Evolutionary conservation across 2,329 filamentous ascomycete genomes (phyloP).

Genomic region (Aspergillus tamarii): DNA sequence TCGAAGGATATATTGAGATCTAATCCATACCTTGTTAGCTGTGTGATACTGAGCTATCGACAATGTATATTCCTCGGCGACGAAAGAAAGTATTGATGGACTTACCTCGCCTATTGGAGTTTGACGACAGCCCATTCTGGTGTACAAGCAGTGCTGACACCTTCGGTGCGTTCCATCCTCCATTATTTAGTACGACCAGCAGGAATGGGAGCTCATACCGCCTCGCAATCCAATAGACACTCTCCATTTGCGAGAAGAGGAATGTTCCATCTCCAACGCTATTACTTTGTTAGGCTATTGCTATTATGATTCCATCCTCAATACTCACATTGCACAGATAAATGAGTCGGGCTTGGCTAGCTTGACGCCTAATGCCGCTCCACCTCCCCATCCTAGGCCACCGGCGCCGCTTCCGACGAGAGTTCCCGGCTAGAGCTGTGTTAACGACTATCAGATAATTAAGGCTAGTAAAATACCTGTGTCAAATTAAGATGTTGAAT

Average conservation of each 20-base stretch:
- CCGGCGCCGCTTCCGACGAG: constrained; percentile 69
- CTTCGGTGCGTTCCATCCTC: background rate
- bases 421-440: constrained; percentile 31
- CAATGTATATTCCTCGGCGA: background rate
- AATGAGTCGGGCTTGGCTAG: constrained; percentile 53
- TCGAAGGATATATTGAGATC: background rate
- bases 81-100: background rate
- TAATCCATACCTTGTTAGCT: background rate
- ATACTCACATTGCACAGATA: background rate
- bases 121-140: background rate
- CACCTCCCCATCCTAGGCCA: constrained; percentile 77
- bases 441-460: background rate
- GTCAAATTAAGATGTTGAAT: background rate
- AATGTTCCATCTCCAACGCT: background rate
- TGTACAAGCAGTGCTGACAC: background rate
- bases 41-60: background rate
- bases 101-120: background rate
- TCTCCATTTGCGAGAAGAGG: background rate
- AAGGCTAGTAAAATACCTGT: constrained; percentile 1
- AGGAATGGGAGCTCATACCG: background rate
- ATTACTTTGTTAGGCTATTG: background rate
- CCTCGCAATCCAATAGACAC: background rate
- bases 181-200: background rate
- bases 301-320: too few species aligned
- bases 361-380: constrained; percentile 75